A percentile compares a stretch with the other conserved stretches of the same genome.
Evolutionary conservation across 176 grass and related monocot species (phyloP).

Genomic region (Musa beccarii): DNA sequence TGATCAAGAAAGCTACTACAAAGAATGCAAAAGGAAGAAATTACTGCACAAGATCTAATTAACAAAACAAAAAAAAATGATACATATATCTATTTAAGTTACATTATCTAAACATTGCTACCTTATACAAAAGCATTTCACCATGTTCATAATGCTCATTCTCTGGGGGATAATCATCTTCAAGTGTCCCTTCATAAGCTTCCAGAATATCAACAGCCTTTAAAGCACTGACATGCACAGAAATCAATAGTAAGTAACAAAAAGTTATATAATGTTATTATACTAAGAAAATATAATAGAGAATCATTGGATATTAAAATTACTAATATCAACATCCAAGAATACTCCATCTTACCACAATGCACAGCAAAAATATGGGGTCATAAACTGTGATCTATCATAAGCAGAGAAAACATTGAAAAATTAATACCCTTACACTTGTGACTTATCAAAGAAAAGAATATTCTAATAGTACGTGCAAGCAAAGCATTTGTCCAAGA

Average conservation of each 20-base stretch:
- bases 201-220: conserved; percentile 97
- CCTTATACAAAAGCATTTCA: conserved; percentile 99
- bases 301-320: conserved; percentile 2
- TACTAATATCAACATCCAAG: background rate
- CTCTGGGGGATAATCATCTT: conserved; percentile 99
- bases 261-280: background rate
- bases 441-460: too few species aligned
- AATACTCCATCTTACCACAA: background rate
- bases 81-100: conserved; percentile 5
- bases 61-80: conserved; percentile 12
- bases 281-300: background rate
- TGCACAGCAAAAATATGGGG: too few species aligned
- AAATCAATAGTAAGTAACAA: conserved; percentile 7
- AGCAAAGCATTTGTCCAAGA: too few species aligned
- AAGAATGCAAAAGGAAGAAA: background rate
- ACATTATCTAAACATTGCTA: conserved; percentile 10
- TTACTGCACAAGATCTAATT: background rate
- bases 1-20: background rate
- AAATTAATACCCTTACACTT: too few species aligned
- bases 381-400: too few species aligned
- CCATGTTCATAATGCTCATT: conserved; percentile 92
- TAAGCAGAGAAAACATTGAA: too few species aligned
- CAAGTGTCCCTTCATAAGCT: conserved; percentile 91
- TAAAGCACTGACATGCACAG: conserved; percentile 31
- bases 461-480: too few species aligned